These are phyloP conservation scores for Bruguiera gymnorhiza DNA, from an alignment of 345 rosid genomes.

Conservation along the genomic window DNA sequence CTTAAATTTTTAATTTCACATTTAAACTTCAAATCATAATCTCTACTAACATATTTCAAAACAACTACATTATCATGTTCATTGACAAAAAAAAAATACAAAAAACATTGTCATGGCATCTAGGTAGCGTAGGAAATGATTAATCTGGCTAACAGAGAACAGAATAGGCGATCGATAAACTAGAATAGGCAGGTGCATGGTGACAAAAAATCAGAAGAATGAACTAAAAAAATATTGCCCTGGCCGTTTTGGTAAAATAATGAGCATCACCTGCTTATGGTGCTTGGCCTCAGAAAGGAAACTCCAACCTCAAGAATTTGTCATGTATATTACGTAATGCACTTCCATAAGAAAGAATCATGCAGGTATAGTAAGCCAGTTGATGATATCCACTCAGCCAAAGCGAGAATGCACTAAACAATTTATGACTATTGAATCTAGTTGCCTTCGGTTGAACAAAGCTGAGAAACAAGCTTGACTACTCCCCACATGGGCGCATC, in stretches of 20 bases:
- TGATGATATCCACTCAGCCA: neutral
- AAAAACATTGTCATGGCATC: no score
- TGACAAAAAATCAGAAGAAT: neutral
- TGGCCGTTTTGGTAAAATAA: neutral
- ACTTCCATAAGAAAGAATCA: neutral
- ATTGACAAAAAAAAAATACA: no score
- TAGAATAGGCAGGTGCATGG: neutral
- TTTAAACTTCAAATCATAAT: no score
- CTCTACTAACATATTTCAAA: no score
- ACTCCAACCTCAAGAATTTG: neutral
- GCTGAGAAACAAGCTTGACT: constrained; percentile 51
- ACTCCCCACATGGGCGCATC: constrained; percentile 80
- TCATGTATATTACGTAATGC: neutral
- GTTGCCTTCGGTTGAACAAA: constrained; percentile 40
- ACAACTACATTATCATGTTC: no score
- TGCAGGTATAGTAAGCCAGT: no score
- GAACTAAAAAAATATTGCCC: neutral
- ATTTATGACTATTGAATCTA: constrained; percentile 10
- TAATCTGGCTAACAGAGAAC: no score
- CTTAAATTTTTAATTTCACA: no score
- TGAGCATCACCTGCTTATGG: neutral
- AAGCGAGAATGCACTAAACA: neutral
- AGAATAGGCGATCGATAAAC: no score
- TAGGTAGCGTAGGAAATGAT: no score
- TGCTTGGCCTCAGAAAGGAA: neutral